Conservation (phyloP, 352 stramenopile genomes). For the Ochromonadaceae sp. region DNA sequence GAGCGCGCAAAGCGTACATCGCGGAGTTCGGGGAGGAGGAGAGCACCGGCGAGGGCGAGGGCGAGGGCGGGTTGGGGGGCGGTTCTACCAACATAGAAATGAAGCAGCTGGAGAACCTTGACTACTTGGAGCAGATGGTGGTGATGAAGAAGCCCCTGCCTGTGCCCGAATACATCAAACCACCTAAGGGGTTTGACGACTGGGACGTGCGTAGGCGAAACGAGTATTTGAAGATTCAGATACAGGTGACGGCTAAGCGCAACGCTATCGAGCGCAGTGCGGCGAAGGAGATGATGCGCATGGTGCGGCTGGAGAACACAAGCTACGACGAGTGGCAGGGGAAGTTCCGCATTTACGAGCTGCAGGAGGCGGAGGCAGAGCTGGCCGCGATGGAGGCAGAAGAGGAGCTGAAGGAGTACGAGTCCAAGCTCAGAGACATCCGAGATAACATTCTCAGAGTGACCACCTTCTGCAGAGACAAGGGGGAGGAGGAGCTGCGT, state of each 20-base stretch:
- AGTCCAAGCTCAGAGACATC: neutral
- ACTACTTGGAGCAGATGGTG: no score
- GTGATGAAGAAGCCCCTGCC: neutral
- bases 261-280: neutral
- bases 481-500: slow-evolving; percentile 11
- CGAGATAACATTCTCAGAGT: neutral
- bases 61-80: neutral
- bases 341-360: neutral
- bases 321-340: neutral
- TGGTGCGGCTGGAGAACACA: neutral
- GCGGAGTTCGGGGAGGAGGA: neutral
- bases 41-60: neutral
- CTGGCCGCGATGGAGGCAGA: neutral
- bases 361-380: neutral
- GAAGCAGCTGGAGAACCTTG: no score
- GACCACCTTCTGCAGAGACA: neutral
- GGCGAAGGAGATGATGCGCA: neutral
- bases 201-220: neutral
- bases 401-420: neutral
- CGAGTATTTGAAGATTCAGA: neutral
- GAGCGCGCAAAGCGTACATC: neutral
- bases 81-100: no score
- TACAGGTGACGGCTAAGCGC: neutral
- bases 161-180: neutral
- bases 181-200: neutral